These are phyloP conservation scores for Forsythia suspensa DNA, from an alignment of 257 asterid genomes.

Conservation along the genomic window DNA sequence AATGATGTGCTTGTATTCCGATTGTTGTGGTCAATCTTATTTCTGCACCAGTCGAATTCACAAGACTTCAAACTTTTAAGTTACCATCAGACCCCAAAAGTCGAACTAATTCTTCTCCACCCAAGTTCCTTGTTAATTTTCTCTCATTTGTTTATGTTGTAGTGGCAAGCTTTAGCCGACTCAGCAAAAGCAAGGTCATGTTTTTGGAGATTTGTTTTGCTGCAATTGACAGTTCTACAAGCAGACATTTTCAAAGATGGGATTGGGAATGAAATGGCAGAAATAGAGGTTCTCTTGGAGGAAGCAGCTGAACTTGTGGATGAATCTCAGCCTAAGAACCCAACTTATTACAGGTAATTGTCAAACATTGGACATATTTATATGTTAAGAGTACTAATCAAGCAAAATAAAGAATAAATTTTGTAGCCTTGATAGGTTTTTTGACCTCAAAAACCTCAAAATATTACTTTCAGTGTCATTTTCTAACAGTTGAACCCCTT, in stretches of 20 bases:
- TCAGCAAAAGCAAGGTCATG: conserved; percentile 79
- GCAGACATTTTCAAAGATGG: conserved; percentile 73
- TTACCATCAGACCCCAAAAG: conserved; percentile 12
- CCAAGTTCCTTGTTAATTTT: conserved; percentile 26
- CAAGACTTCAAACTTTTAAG: background rate
- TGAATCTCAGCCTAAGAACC: conserved; percentile 72
- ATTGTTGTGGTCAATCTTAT: background rate
- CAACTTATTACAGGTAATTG: conserved; percentile 89
- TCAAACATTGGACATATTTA: conserved; percentile 1
- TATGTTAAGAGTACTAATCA: background rate
- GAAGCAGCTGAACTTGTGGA: conserved; percentile 99
- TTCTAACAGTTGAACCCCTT: background rate
- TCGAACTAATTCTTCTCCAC: background rate
- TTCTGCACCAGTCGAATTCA: background rate
- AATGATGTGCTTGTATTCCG: background rate
- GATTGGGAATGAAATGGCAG: conserved; percentile 77
- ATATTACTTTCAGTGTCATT: background rate
- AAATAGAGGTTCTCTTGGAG: conserved; percentile 85
- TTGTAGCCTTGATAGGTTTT: conserved; percentile 3
- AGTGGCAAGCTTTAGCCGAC: conserved; percentile 91
- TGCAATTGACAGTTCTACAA: conserved; percentile 62
- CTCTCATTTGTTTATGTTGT: conserved; percentile 32
- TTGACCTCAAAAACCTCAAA: background rate
- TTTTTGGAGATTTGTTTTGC: conserved; percentile 92
- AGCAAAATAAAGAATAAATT: background rate